Evolutionary conservation across 2,329 filamentous ascomycete genomes (phyloP).

Genomic region (Cladosporium austrohemisphaericum): DNA sequence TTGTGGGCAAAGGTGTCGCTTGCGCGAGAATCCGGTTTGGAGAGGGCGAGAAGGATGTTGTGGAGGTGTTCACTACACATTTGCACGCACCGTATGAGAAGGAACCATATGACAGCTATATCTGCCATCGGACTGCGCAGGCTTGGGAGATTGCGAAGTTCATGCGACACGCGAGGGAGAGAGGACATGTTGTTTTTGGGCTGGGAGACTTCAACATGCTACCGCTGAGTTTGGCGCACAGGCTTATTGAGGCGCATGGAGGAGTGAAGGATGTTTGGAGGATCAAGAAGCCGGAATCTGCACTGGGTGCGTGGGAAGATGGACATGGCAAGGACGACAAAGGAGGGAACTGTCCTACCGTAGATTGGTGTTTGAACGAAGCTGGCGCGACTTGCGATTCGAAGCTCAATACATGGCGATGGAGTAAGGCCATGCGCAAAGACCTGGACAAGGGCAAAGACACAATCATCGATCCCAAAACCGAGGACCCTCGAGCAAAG

Average conservation of each 20-base stretch:
- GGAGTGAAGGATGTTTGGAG: constrained; percentile 82
- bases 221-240: constrained; percentile 79
- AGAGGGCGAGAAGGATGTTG: constrained; percentile 57
- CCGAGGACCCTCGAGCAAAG: constrained; percentile 71
- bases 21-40: constrained; percentile 75
- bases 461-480: constrained; percentile 61
- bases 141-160: constrained; percentile 93
- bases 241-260: constrained; percentile 72
- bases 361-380: constrained; percentile 69
- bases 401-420: constrained; percentile 88
- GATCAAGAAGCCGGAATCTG: constrained; percentile 75
- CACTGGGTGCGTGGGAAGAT: constrained; percentile 69
- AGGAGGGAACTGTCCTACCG: constrained; percentile 65
- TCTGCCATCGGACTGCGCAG: constrained; percentile 86
- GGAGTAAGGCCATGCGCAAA: constrained; percentile 69
- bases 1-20: constrained; percentile 89
- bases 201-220: constrained; percentile 96
- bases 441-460: constrained; percentile 62
- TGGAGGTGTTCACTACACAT: constrained; percentile 88
- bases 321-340: constrained; percentile 53
- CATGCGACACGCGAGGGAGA: constrained; percentile 73
- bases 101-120: constrained; percentile 76
- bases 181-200: constrained; percentile 78
- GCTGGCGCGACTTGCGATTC: constrained; percentile 89
- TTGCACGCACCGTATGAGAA: constrained; percentile 83